Conservation (phyloP, 2,329 filamentous ascomycete species). For the Colletotrichum paranaense region DNA sequence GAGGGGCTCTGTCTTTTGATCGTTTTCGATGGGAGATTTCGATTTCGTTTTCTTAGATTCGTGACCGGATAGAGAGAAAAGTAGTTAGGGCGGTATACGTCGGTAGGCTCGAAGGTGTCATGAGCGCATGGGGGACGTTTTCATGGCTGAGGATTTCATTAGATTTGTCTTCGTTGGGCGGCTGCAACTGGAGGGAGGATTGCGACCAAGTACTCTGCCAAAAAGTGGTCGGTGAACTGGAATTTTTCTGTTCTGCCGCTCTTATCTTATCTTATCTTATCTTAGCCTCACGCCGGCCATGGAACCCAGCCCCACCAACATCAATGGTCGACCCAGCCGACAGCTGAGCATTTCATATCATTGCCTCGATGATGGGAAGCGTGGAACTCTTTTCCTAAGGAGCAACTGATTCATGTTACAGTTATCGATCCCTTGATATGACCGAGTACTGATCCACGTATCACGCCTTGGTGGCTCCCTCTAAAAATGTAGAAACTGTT, state of each 20-base stretch:
- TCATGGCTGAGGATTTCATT: background rate
- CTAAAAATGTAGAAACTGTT: background rate
- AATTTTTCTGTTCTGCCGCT: slow-evolving; percentile 25
- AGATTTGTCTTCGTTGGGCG: background rate
- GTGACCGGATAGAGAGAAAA: background rate
- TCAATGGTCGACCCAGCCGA: background rate
- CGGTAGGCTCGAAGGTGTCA: background rate
- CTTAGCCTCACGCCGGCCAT: background rate
- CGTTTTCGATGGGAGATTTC: background rate
- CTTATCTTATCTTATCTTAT: slow-evolving; percentile 39
- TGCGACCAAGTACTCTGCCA: background rate
- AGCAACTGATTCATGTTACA: background rate
- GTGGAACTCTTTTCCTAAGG: background rate
- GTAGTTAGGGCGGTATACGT: background rate
- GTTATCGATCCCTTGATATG: background rate
- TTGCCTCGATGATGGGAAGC: background rate
- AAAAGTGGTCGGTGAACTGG: slow-evolving; percentile 10
- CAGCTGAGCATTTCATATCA: background rate
- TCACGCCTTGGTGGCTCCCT: background rate
- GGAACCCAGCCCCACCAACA: slow-evolving; percentile 4
- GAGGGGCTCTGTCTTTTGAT: background rate
- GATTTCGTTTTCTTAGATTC: background rate
- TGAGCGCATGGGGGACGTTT: background rate
- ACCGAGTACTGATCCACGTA: background rate
- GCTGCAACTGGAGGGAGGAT: background rate